phyloP scores from a whole-genome alignment of 441 rosid species.

The Bocquillonia castaneifolia region DNA sequence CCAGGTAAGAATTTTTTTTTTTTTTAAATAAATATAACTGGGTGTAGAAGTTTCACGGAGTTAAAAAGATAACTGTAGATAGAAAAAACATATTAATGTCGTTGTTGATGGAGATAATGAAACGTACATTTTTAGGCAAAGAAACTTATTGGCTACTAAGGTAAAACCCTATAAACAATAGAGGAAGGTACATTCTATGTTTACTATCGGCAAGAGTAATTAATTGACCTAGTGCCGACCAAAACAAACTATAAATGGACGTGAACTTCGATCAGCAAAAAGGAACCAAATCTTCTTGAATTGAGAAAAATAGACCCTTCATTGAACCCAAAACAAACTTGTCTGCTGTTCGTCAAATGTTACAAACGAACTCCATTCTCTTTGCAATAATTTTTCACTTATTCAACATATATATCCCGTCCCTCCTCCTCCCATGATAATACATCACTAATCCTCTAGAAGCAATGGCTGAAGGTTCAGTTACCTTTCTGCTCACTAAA shows the following conservation, averaged over 20 bases:
- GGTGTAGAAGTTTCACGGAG: not conserved
- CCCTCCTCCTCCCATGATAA: not conserved
- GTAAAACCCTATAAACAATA: not conserved
- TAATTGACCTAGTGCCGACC: too few species aligned
- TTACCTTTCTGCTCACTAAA: slow-evolving; percentile 19
- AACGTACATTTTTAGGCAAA: not conserved
- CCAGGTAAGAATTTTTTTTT: not conserved
- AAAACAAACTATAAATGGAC: too few species aligned
- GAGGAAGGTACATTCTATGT: too few species aligned
- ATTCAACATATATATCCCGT: too few species aligned
- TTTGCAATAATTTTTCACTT: too few species aligned
- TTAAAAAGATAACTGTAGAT: not conserved
- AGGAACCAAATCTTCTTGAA: too few species aligned
- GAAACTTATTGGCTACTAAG: not conserved
- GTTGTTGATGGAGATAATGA: not conserved
- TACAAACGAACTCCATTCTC: too few species aligned
- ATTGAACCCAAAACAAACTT: not conserved
- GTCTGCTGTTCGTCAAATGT: too few species aligned
- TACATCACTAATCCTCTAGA: too few species aligned
- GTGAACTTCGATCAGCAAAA: too few species aligned
- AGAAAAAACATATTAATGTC: not conserved
- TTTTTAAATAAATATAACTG: not conserved
- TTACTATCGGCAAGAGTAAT: too few species aligned
- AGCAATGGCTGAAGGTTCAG: slow-evolving; percentile 20
- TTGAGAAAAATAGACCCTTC: too few species aligned